phyloP scores from a whole-genome alignment of 176 grass and related monocot species.

The Raddia guianensis region DNA sequence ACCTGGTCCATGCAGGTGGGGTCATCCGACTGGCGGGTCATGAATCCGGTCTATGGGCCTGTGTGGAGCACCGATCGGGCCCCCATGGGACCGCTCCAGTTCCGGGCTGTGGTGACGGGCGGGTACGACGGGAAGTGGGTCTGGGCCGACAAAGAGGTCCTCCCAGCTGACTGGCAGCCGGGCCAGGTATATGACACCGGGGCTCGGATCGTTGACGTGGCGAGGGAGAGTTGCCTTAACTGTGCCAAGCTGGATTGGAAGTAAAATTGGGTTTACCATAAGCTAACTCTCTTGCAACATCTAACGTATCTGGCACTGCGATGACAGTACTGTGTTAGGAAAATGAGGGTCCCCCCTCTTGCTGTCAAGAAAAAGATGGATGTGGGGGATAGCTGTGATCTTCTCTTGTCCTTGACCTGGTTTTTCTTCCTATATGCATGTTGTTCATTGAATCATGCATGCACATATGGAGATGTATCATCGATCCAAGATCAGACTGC shows the following conservation, averaged over 20 bases:
- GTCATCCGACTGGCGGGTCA: conserved; percentile 63
- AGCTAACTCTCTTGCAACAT: background rate
- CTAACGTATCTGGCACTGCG: conserved; percentile 25
- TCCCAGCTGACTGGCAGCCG: conserved; percentile 57
- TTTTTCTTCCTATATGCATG: conserved; percentile 22
- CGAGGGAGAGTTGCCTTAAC: conserved; percentile 46
- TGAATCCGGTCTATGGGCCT: conserved; percentile 52
- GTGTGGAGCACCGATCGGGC: conserved; percentile 62
- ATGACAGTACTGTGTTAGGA: background rate
- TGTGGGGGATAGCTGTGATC: background rate
- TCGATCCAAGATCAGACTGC: background rate
- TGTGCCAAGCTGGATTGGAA: conserved; percentile 50
- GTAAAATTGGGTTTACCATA: conserved; percentile 1
- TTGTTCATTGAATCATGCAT: conserved; percentile 41
- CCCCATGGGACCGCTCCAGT: conserved; percentile 53
- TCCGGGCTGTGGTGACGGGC: conserved; percentile 65
- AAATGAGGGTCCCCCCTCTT: background rate
- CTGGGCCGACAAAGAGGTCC: conserved; percentile 66
- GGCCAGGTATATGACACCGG: conserved; percentile 59
- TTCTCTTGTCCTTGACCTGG: background rate
- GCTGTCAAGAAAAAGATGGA: conserved; percentile 10
- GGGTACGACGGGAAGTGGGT: conserved; percentile 79
- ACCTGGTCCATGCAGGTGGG: conserved; percentile 53
- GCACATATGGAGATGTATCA: conserved; percentile 27
- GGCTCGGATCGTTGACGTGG: conserved; percentile 60